Base-by-base conservation (phyloP, 2,329 filamentous ascomycete genomes). In the Penicillium concentricum region DNA sequence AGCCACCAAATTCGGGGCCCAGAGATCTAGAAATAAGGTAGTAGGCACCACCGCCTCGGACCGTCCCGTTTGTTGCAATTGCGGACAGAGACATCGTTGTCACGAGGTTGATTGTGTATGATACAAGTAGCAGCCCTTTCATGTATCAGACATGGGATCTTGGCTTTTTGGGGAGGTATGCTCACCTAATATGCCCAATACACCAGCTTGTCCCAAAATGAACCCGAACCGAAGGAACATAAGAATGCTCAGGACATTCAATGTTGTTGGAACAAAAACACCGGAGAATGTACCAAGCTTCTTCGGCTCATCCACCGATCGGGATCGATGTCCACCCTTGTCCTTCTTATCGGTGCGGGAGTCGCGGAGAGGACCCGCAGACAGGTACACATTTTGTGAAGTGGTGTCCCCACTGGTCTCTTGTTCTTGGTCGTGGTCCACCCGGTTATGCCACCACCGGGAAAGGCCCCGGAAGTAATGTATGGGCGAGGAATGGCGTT, bases 151-250 rank as follows among this genome's bases (percentile, higher is more conserved):
- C 59, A 6, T 35, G 32, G 13, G 22, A 35, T 34, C 35, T 20
- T 47, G 39, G 8, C 42, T 52, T 35, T 42, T 16, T 12, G 46
- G 26, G 41, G 49, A 24, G 32, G 54, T 34, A 7, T 43, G 67
- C 80, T 72, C 78, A 90, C 89, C 88, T 70, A 95, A 78, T 73
- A 92, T 94, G 48, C 90, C 91, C 42, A 93, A 62, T 43, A 95
- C 79, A 22, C 91, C 91, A 60, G 88, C 83, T 69, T 93, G 88
- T 9, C 91, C 91, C 22, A 95, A 79, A 56, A 96, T 90, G 66
- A 91, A 87, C 22, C 91, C 91, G 72, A 96, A 96, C 22, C 91
- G 85, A 66, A 96, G 80, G 76, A 96, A 96, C 90, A 96, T 95
- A 60, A 96, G 82, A 74, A 96, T 95, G 66, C 90, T 93, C 63